These are phyloP conservation scores for Clathrus columnatus DNA, from an alignment of 768 basidiomycete species.

Conservation along the genomic window DNA sequence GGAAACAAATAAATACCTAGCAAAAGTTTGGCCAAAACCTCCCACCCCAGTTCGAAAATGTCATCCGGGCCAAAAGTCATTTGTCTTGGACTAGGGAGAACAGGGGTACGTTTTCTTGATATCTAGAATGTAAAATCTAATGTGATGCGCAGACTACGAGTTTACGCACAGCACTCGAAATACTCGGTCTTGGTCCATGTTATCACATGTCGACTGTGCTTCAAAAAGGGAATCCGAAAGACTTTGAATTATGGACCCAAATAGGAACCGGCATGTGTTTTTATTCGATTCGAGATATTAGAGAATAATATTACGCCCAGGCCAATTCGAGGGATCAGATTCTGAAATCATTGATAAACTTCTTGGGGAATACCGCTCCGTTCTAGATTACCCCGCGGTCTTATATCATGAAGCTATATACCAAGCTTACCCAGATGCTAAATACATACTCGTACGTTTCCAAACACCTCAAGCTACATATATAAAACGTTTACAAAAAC, in stretches of 20 bases:
- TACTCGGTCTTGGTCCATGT: background rate
- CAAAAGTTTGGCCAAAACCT: too few species aligned
- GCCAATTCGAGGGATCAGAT: too few species aligned
- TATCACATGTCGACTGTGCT: background rate
- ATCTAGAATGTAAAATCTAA: background rate
- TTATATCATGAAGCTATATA: background rate
- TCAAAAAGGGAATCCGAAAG: background rate
- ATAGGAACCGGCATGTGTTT: background rate
- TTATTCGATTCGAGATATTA: too few species aligned
- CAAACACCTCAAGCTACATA: background rate
- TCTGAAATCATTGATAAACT: background rate
- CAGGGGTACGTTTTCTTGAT: background rate
- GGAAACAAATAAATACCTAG: too few species aligned
- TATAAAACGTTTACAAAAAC: background rate
- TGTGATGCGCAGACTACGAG: background rate
- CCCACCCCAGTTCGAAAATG: too few species aligned
- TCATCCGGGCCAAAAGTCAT: too few species aligned
- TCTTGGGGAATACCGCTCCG: background rate
- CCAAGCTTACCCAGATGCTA: slow-evolving; percentile 5
- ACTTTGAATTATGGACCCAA: background rate
- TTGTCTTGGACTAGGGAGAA: background rate
- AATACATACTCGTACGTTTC: background rate
- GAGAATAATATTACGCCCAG: too few species aligned
- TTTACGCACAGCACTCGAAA: background rate
- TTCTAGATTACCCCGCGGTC: background rate